Base-by-base conservation (phyloP, 495 filamentous ascomycete genomes). In the Thermochaetoides thermophila region DNA sequence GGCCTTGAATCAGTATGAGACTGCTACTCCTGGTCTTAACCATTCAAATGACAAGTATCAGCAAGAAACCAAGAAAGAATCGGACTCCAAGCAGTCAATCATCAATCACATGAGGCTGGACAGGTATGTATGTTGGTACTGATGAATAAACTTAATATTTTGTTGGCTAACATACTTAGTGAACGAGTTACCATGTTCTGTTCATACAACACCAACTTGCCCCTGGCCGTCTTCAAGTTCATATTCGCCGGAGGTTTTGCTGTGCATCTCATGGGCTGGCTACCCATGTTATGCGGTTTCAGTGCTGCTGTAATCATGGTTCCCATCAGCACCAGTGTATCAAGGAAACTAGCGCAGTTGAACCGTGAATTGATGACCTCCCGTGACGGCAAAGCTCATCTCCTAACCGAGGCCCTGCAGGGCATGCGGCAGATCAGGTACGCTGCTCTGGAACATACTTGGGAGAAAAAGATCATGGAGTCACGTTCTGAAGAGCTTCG, bases 341-440 rank as follows among this genome's bases (percentile, higher is more conserved):
- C 73, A 10, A 72, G 61, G 24, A 60, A 57, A 27, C 81, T 74
- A 37, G 53, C 69, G 0, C 41, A 45, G 3, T 59, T 71, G 8
- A 73, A 81, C 35, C 66, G 70, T 29, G 55, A 59, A 10, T 53
- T 84, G 11, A 84, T 84, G 80, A 77, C 73, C 43, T 56, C 64
- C 7, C 62, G 77, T 34, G 80, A 85, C 49, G 53, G 60, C 9
- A 82, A 82, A 37, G 69, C 79, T 48, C 64, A 63, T 0, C 58
- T 80, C 4, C 56, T 84, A 6, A 78, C 74, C 0, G 80, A 85
- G 46, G 78, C 75, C 0, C 46, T 85, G 7, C 68, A 76, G 38
- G 79, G 73, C 31, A 83, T 85, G 42, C 64, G 79, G 8, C 80
- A 84, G 46, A 76, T 85, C 48, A 81, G 81, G 37, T 80, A 81